Conservation (phyloP, 139 green algal genomes). For the Parachlorella kessleri region DNA sequence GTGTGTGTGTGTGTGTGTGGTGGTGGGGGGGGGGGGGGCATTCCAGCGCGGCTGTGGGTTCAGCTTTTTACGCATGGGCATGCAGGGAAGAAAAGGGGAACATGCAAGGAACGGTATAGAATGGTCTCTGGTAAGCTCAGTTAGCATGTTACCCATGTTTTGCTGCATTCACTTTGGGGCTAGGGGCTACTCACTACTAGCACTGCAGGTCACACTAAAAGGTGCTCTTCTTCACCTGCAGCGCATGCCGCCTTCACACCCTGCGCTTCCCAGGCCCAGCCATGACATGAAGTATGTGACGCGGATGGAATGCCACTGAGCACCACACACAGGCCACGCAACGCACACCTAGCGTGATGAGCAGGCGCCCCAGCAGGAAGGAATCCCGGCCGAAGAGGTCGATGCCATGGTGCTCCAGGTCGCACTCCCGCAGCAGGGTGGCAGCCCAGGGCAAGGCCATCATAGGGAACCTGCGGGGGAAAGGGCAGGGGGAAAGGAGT, state of each 20-base stretch:
- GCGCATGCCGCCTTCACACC: no score
- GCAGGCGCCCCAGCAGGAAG: conserved; percentile 75
- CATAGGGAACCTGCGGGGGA: conserved; percentile 9
- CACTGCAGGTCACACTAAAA: no score
- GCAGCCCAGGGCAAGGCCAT: conserved; percentile 71
- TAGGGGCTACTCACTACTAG: no score
- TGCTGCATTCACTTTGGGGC: no score
- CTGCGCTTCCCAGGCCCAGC: no score
- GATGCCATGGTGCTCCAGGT: conserved; percentile 67
- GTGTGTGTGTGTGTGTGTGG: background rate
- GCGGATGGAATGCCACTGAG: background rate
- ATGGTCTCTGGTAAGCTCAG: no score
- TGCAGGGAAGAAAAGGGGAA: no score
- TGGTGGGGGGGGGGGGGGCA: background rate
- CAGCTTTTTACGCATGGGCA: no score
- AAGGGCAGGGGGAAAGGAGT: background rate
- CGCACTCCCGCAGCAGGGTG: conserved; percentile 52
- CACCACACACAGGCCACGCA: background rate
- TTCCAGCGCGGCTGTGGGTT: background rate
- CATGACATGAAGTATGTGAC: background rate
- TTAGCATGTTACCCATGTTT: no score
- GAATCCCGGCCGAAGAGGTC: conserved; percentile 78
- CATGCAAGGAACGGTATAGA: no score
- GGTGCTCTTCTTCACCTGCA: background rate
- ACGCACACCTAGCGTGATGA: conserved; percentile 51